phyloP scores from a whole-genome alignment of 768 basidiomycete genomes.

The Tricholoma hemisulphureum region DNA sequence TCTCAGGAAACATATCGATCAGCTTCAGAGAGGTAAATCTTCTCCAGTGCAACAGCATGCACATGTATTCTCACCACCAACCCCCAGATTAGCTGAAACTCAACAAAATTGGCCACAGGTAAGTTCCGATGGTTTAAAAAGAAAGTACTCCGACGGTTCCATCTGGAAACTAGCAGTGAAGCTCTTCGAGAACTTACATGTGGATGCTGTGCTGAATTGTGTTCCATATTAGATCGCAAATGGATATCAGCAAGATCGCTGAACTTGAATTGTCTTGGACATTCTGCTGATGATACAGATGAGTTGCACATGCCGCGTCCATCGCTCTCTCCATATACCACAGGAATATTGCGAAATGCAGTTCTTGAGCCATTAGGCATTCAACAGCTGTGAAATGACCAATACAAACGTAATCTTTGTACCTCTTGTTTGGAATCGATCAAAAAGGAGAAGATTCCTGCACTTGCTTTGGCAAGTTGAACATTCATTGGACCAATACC shows the following conservation, averaged over 20 bases:
- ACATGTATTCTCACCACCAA: neutral
- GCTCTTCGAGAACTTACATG: neutral
- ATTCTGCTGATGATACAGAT: neutral
- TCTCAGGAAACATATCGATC: neutral
- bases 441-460: conserved; percentile 13
- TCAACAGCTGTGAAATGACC: too few species aligned
- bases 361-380: neutral
- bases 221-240: neutral
- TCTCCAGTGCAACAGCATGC: neutral
- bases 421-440: conserved; percentile 3
- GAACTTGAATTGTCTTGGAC: neutral
- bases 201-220: neutral
- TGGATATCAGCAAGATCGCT: neutral
- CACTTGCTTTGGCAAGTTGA: conserved; percentile 31
- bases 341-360: neutral
- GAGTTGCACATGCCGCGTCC: neutral
- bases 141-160: neutral
- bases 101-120: neutral
- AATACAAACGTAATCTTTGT: neutral
- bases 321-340: neutral
- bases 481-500: conserved; percentile 31
- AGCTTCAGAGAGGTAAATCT: neutral
- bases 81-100: neutral
- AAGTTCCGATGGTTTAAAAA: neutral
- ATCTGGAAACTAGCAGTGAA: neutral